phyloP scores from a whole-genome alignment of 495 filamentous ascomycete species.

The Penicillium coprophilum region DNA sequence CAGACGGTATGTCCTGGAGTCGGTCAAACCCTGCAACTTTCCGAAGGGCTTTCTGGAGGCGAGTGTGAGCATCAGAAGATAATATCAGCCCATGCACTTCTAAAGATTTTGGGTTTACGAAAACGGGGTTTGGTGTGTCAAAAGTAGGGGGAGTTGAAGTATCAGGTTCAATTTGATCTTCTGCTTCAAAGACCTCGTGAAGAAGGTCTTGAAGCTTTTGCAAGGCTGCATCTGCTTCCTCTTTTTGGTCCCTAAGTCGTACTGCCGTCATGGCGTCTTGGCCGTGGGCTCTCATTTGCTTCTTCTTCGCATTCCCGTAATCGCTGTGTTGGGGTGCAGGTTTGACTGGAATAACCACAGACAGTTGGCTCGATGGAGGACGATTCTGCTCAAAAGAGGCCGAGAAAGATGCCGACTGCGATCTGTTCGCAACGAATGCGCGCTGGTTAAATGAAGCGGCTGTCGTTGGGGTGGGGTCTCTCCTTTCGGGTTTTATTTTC shows the following conservation, averaged over 20 bases:
- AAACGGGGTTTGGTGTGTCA: constrained; percentile 41
- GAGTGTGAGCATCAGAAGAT: constrained; percentile 60
- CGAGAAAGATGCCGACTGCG: constrained; percentile 18
- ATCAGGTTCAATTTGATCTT: constrained; percentile 62
- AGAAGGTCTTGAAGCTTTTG: constrained; percentile 66
- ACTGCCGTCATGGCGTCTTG: constrained; percentile 31
- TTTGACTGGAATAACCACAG: constrained; percentile 43
- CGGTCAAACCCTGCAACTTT: constrained; percentile 67
- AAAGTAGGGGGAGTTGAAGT: constrained; percentile 34
- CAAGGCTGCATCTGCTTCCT: constrained; percentile 72
- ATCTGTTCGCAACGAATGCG: constrained; percentile 21
- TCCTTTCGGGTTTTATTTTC: constrained; percentile 24
- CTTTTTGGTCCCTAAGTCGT: constrained; percentile 65
- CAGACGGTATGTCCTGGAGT: constrained; percentile 67
- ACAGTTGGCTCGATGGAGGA: constrained; percentile 32
- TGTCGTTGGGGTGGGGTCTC: constrained; percentile 21
- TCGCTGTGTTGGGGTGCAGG: constrained; percentile 25
- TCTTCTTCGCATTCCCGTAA: constrained; percentile 29
- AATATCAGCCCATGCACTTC: constrained; percentile 62
- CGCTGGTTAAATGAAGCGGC: constrained; percentile 25
- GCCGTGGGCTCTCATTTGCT: constrained; percentile 31
- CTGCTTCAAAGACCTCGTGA: constrained; percentile 73
- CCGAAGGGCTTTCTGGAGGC: constrained; percentile 66
- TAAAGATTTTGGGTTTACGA: constrained; percentile 38
- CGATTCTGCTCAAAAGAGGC: constrained; percentile 18